Evolutionary conservation across 1,284 basidiomycete species (phyloP).

Genomic region (Cystobasidium pallidum): DNA sequence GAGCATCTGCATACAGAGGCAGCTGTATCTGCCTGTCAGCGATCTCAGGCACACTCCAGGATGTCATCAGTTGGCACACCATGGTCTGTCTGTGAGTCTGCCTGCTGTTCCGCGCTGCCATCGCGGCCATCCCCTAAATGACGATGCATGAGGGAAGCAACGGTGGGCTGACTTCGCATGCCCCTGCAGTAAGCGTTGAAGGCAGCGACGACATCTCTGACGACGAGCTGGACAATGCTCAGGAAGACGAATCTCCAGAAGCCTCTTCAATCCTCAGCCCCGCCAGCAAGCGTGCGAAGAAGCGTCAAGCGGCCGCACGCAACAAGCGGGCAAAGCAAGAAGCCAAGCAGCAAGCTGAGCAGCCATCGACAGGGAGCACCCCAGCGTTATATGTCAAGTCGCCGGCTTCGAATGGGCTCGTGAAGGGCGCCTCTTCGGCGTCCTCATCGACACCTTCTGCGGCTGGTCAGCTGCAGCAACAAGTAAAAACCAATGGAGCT

Average conservation of each 20-base stretch:
- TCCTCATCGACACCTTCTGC: neutral
- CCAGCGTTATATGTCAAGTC: neutral
- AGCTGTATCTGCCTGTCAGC: no score
- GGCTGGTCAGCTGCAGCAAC: neutral
- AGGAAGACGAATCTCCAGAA: constrained; percentile 24
- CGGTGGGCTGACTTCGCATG: neutral
- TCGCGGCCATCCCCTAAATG: neutral
- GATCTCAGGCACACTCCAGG: neutral
- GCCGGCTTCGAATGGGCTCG: neutral
- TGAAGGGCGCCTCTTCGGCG: neutral
- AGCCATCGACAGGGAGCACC: neutral
- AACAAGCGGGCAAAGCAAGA: constrained; percentile 34
- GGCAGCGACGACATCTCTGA: constrained; percentile 23
- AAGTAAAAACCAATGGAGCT: constrained; percentile 19
- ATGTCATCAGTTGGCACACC: constrained; percentile 25
- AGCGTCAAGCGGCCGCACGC: constrained; percentile 34
- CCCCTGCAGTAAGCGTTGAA: constrained; percentile 27
- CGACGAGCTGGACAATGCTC: constrained; percentile 8
- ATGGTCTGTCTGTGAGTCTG: constrained; percentile 36
- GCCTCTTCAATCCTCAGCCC: constrained; percentile 31
- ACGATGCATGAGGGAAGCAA: neutral
- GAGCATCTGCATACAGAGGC: neutral
- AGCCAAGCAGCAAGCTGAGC: constrained; percentile 11
- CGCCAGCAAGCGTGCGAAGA: constrained; percentile 32
- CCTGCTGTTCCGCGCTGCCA: neutral